These are phyloP conservation scores for Backusella luteola DNA, from an alignment of 192 early-diverging fungal genomes.

Conservation along the genomic window DNA sequence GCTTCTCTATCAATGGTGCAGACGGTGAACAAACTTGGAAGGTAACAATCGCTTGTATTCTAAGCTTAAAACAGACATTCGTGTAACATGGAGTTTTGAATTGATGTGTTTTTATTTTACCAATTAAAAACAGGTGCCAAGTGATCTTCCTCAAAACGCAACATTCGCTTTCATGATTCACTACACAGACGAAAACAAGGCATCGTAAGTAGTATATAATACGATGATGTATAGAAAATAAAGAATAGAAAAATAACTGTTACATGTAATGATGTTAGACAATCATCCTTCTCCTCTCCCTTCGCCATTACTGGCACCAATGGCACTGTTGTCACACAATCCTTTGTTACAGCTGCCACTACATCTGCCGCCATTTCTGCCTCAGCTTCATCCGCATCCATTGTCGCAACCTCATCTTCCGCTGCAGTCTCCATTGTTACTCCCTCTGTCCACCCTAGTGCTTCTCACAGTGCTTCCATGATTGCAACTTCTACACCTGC, in stretches of 20 bases:
- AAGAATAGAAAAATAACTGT: neutral
- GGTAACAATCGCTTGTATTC: neutral
- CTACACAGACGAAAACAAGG: neutral
- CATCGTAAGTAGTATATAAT: conserved; percentile 19
- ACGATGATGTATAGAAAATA: neutral
- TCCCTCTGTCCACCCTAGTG: neutral
- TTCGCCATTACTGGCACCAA: conserved; percentile 1
- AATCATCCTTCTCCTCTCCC: conserved; percentile 1
- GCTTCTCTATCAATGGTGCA: conserved; percentile 13
- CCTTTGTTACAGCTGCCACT: conserved; percentile 1
- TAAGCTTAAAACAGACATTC: neutral
- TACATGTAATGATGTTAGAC: neutral
- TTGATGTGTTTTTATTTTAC: conserved; percentile 2
- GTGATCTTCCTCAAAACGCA: conserved; percentile 11
- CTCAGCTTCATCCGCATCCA: neutral
- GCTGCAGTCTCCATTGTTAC: neutral
- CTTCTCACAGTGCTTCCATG: neutral
- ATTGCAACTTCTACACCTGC: neutral
- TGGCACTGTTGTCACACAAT: conserved; percentile 6
- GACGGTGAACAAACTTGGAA: conserved; percentile 3
- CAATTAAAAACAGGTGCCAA: conserved; percentile 18
- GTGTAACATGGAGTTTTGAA: neutral
- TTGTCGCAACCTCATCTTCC: neutral
- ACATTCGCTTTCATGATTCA: conserved; percentile 24
- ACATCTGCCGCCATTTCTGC: neutral